Evolutionary conservation across 2,329 filamentous ascomycete species (phyloP).

Genomic region (Coniosporium tulheliwenetii): DNA sequence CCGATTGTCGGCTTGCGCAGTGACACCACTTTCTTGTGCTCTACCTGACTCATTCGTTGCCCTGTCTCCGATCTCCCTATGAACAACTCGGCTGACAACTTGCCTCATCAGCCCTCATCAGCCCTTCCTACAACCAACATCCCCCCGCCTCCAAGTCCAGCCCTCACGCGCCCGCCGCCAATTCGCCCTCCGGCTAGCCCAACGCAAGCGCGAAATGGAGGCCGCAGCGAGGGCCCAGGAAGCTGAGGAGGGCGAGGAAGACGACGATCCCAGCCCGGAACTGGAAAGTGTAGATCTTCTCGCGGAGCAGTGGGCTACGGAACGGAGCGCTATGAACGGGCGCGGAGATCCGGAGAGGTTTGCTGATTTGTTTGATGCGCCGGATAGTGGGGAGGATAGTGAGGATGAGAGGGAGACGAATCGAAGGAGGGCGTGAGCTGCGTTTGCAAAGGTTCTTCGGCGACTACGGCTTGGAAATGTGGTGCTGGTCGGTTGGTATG

Average conservation of each 20-base stretch:
- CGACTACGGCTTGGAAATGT: too few relatives aligned
- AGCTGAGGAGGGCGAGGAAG: background rate
- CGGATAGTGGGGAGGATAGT: background rate
- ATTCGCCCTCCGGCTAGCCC: constrained; percentile 65
- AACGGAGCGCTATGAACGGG: background rate
- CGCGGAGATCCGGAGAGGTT: background rate
- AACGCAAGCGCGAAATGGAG: constrained; percentile 22
- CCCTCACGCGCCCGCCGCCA: constrained; percentile 78
- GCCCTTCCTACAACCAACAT: constrained; percentile 28
- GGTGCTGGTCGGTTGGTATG: too few relatives aligned
- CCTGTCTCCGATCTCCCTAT: too few relatives aligned
- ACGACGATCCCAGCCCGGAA: background rate
- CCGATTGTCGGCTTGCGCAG: too few relatives aligned
- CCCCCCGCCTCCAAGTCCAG: constrained; percentile 68
- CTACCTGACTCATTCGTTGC: too few relatives aligned
- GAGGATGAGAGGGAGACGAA: background rate
- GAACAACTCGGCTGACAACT: too few relatives aligned
- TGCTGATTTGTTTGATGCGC: background rate
- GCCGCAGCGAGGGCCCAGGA: background rate
- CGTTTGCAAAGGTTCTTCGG: too few relatives aligned
- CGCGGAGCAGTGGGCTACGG: background rate
- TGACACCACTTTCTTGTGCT: too few relatives aligned
- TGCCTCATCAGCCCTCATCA: too few relatives aligned
- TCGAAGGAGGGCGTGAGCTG: too few relatives aligned
- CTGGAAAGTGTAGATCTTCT: background rate